Conservation (phyloP, 306 rosid species). For the Vigna unguiculata region DNA sequence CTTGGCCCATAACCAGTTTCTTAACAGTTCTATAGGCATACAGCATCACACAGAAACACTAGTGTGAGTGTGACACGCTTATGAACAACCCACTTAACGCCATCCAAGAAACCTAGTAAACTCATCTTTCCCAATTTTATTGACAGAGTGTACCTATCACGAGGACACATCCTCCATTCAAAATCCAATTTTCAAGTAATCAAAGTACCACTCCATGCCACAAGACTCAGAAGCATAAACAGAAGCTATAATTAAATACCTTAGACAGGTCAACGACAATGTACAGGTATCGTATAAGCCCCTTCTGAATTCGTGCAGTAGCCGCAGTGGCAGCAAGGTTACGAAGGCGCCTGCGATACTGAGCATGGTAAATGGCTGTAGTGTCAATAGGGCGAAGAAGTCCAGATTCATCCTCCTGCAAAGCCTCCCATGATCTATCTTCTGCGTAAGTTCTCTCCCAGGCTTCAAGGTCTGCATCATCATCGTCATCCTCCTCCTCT, state of each 20-base stretch:
- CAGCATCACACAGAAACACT: constrained; percentile 14
- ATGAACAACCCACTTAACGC: constrained; percentile 1
- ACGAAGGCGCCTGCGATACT: constrained; percentile 90
- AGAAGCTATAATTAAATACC: constrained; percentile 52
- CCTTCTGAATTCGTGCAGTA: constrained; percentile 86
- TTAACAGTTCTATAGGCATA: constrained; percentile 30
- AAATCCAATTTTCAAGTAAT: constrained; percentile 21
- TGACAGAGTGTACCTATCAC: constrained; percentile 11
- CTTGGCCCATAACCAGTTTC: constrained; percentile 22
- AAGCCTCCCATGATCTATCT: constrained; percentile 95
- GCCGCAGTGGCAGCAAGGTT: constrained; percentile 67
- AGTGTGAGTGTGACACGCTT: constrained; percentile 12
- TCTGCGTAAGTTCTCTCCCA: constrained; percentile 96
- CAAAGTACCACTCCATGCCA: constrained; percentile 17
- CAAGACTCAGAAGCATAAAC: neutral
- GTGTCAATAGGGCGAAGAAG: constrained; percentile 89
- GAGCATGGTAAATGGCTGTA: constrained; percentile 77
- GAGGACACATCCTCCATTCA: constrained; percentile 25
- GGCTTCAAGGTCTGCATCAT: constrained; percentile 72
- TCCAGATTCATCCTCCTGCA: constrained; percentile 97
- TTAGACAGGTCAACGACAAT: constrained; percentile 79
- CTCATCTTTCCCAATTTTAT: constrained; percentile 25
- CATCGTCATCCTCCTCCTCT: constrained; percentile 86
- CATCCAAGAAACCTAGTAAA: constrained; percentile 18
- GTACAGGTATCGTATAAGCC: constrained; percentile 88